Evolutionary conservation across 208 protist genomes (phyloP).

Genomic region (Crithidia sp.): DNA sequence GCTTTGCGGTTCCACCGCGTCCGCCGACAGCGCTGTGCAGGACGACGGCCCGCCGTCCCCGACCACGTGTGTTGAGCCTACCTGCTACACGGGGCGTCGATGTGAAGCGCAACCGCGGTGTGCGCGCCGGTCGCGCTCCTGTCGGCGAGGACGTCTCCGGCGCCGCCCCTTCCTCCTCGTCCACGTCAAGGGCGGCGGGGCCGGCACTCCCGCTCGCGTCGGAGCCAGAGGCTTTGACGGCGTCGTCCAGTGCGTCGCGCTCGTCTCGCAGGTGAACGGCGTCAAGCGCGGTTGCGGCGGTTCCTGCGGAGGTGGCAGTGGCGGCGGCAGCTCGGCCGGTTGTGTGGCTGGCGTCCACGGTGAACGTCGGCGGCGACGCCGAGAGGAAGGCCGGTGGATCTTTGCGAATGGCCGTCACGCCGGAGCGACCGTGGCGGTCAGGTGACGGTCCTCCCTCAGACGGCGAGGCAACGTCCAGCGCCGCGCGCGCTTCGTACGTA

Average conservation of each 20-base stretch:
- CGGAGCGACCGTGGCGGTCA: not conserved
- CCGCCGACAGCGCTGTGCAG: constrained; percentile 1
- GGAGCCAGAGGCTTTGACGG: not conserved
- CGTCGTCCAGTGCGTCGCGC: not conserved
- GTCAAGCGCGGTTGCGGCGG: not conserved
- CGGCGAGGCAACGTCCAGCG: not conserved
- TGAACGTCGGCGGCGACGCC: not conserved
- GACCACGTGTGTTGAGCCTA: not conserved
- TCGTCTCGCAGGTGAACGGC: too few species aligned
- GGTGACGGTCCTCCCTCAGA: not conserved
- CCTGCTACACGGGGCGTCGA: constrained; percentile 16
- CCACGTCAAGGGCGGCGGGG: not conserved
- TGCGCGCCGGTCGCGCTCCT: not conserved
- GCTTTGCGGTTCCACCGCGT: too few species aligned
- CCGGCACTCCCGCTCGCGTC: not conserved
- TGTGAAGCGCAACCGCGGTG: constrained; percentile 21
- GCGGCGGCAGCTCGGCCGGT: not conserved
- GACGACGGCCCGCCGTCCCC: not conserved
- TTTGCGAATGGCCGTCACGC: constrained; percentile 1
- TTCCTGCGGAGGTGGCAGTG: not conserved
- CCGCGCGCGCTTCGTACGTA: not conserved
- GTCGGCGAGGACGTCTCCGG: not conserved
- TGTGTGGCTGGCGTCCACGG: constrained; percentile 6
- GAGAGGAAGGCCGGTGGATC: constrained; percentile 1
- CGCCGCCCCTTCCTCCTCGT: not conserved